Base-by-base conservation (phyloP, 345 rosid species). In the Aethionema arabicum region DNA sequence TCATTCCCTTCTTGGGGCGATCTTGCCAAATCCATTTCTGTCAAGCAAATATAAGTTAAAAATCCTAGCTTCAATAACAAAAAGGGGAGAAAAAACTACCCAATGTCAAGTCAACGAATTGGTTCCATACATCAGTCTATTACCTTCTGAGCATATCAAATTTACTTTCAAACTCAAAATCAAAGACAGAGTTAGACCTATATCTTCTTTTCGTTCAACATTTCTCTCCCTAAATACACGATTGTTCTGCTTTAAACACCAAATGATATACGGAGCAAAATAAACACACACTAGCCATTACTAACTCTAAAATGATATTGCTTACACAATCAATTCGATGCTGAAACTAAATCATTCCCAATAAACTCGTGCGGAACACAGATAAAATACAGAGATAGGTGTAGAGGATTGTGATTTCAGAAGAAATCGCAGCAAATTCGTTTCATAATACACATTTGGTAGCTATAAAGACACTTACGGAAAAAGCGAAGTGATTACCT, bases 1-100 rank as follows among this genome's bases (percentile, higher is more conserved):
- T 64, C 43, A 8, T 7, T 41, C 0, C 0, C 0, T 0, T 4
- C 0, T 1, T 6, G 67, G 14, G 0, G 2, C 31, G 0, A 0
- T 9, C 32, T 0, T 58, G 6, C 27, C 0, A 7, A 0, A 4
- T 12, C 15, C 13, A 8, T 0, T 6, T 30, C 48, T 38, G 32
- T 0, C 5, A 37, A 48, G 36, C 8, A 12, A 38, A 50, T 7
- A 10, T 11, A 3, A 29, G 27, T 61, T 27, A 61, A 11, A 49
- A 14, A 35, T 61, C 32, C 8, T 46, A 3, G 8, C 42, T 32
- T 59, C 27, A 2, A 21, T 21, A 21, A 21, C 27, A 21, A 21
- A 21, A 21, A 21, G 27, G 27, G 7, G 9, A 44, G 7, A 0
- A 2, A 6, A 14, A 31, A 10, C 4, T 21, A 21, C 27, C 27